Evolutionary conservation across 2,329 filamentous ascomycete species (phyloP), one percentile per base, ranked within the genome.

Genomic region (Phialocephala subalpina): DNA sequence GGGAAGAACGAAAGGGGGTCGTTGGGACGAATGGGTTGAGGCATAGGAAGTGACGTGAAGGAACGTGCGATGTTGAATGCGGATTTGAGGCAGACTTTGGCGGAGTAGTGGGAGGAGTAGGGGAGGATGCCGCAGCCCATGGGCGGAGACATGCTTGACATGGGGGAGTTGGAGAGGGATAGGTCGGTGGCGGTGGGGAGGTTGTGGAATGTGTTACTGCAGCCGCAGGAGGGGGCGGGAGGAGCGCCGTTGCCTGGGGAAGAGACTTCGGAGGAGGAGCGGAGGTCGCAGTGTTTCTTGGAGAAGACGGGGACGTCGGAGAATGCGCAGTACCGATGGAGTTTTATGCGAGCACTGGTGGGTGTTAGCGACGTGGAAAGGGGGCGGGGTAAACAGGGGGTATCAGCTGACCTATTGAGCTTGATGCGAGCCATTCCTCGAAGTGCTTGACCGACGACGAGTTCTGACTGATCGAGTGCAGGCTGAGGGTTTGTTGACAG

Each of bases 271-370:
- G 27, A 35, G 40, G 22, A 59, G 65, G 73, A 66, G 53, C 68
- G 64, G 76, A 85, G 78, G 64, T 85, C 83, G 72, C 83, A 86
- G 68, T 84, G 81, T 62, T 81, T 83, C 33, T 78, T 78, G 0
- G 78, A 76, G 70, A 86, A 86, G 22, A 85, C 77, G 2, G 83
- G 82, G 6, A 81, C 74, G 67, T 85, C 83, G 53, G 78, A 81
- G 72, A 86, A 86, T 9, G 83, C 83, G 67, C 79, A 81, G 70
- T 84, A 85, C 1, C 83, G 80, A 67, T 86, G 83, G 2, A 84
- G 71, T 69, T 85, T 85, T 68, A 84, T 84, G 16, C 82, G 77
- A 12, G 83, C 82, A 72, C 83, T 84, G 27, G 38, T 40, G 27
- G 22, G 5, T 45, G 40, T 58, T 18, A 63, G 61, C 25, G 22